Evolutionary conservation across 768 basidiomycete species (phyloP).

Genomic region (Plicaturopsis crispa): DNA sequence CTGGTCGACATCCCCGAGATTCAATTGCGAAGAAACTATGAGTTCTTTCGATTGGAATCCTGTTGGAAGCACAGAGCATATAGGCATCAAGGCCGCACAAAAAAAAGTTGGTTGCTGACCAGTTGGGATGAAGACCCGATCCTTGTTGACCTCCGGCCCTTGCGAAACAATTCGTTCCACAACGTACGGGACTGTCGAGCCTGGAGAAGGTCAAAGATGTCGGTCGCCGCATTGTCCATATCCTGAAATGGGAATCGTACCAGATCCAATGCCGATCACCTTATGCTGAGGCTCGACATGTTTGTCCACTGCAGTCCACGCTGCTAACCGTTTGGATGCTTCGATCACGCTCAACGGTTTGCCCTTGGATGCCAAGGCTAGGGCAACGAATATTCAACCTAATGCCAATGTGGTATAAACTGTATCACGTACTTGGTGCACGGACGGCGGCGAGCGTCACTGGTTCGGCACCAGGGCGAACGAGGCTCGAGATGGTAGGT

Average conservation of each 20-base stretch:
- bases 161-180: conserved; percentile 91
- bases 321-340: conserved; percentile 82
- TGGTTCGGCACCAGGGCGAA: conserved; percentile 3
- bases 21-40: conserved; percentile 73
- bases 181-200: conserved; percentile 93
- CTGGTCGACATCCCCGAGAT: conserved; percentile 83
- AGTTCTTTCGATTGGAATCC: conserved; percentile 97
- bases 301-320: conserved; percentile 89
- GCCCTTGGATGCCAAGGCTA: too few species aligned
- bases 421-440: too few species aligned
- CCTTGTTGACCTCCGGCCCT: conserved; percentile 65
- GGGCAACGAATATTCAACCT: too few species aligned
- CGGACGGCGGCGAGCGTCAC: conserved; percentile 4
- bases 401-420: too few species aligned
- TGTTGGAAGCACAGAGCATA: conserved; percentile 10
- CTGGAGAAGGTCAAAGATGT: too few species aligned
- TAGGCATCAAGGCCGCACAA: conserved; percentile 3
- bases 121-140: conserved; percentile 85
- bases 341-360: conserved; percentile 59
- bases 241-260: conserved; percentile 23
- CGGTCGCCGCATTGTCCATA: too few species aligned
- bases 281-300: conserved; percentile 81
- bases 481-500: conserved; percentile 7
- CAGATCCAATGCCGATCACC: conserved; percentile 87
- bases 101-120: conserved; percentile 36